Evolutionary conservation across 106 monocot species (phyloP).

Genomic region (Vanilla planifolia): DNA sequence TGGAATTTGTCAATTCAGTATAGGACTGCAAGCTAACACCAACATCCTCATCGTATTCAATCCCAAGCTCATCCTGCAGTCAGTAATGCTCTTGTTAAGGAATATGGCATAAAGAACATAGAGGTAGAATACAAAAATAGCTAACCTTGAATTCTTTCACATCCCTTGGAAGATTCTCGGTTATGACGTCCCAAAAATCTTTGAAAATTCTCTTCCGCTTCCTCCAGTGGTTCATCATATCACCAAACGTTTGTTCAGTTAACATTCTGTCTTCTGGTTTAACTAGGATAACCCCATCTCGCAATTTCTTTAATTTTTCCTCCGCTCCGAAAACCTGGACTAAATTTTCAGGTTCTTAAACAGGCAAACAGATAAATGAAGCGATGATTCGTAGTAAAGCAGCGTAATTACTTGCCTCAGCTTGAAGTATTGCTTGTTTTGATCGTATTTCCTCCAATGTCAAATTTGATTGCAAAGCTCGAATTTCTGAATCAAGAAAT

Average conservation of each 20-base stretch:
- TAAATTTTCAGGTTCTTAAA: neutral
- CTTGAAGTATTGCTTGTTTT: conserved; percentile 52
- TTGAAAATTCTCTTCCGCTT: conserved; percentile 91
- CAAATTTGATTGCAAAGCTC: conserved; percentile 70
- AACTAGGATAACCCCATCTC: conserved; percentile 59
- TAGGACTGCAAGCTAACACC: conserved; percentile 65
- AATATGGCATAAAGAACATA: neutral
- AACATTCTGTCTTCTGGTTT: conserved; percentile 79
- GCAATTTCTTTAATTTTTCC: conserved; percentile 62
- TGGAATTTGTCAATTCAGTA: conserved; percentile 38
- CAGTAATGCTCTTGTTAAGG: neutral
- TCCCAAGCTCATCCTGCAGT: conserved; percentile 86
- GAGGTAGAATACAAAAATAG: neutral
- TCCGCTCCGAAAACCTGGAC: conserved; percentile 70
- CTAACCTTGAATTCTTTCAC: conserved; percentile 86
- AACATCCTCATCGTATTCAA: conserved; percentile 95
- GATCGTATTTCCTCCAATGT: conserved; percentile 64
- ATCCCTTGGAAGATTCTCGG: conserved; percentile 87
- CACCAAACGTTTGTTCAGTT: conserved; percentile 48
- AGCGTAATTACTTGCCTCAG: conserved; percentile 34
- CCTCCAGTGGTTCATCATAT: conserved; percentile 89
- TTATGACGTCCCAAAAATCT: conserved; percentile 89
- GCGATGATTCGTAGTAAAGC: neutral
- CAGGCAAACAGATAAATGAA: neutral
- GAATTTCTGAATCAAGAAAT: conserved; percentile 50